Conservation (phyloP, 148 eudicot species). For the Rhododendron henanense region DNA sequence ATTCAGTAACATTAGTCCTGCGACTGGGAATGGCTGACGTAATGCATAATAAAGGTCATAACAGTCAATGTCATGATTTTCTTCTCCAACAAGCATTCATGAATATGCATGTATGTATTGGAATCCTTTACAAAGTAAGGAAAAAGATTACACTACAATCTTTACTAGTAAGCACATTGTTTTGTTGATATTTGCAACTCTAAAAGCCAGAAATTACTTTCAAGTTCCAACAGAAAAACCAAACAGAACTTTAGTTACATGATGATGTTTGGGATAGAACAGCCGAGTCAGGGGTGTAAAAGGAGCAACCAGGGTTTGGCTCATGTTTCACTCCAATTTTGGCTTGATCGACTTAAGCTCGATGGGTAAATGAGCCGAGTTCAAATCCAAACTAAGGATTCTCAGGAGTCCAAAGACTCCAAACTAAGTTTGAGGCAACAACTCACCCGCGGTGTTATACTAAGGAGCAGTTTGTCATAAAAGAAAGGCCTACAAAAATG, state of each 20-base stretch:
- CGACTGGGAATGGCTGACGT: neutral
- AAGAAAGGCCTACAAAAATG: neutral
- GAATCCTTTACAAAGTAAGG: neutral
- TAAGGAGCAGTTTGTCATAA: neutral
- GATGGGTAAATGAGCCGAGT: neutral
- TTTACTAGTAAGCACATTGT: neutral
- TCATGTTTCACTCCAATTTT: neutral
- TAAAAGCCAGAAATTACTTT: neutral
- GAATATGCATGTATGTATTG: neutral
- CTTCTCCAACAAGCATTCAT: neutral
- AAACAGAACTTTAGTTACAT: neutral
- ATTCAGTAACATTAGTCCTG: neutral
- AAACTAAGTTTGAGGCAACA: neutral
- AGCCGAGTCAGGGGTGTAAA: neutral
- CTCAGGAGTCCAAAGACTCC: neutral
- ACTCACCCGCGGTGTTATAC: neutral
- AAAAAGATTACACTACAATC: neutral
- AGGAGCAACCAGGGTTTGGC: neutral
- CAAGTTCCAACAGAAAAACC: neutral
- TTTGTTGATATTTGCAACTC: neutral
- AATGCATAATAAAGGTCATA: neutral
- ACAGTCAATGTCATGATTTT: neutral
- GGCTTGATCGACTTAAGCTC: neutral
- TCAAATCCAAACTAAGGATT: neutral
- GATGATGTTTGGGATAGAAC: slow-evolving; percentile 2